phyloP scores from a whole-genome alignment of 345 rosid genomes.

The Pistacia atlantica region DNA sequence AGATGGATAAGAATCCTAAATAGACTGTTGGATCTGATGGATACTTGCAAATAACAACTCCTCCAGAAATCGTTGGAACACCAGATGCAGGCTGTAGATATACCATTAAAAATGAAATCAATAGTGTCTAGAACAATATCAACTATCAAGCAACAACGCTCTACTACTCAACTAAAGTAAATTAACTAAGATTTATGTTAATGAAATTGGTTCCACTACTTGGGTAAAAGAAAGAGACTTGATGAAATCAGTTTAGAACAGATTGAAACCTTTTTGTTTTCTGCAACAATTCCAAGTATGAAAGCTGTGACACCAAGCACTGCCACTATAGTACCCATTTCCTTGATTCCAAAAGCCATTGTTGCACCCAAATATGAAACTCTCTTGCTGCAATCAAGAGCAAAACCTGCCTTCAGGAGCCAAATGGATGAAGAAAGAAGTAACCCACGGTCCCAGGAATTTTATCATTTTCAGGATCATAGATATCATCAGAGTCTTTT shows the following conservation, averaged over 20 bases:
- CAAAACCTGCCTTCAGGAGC: neutral
- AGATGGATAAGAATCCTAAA: constrained; percentile 28
- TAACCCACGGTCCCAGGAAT: neutral
- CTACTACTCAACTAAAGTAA: too few relatives aligned
- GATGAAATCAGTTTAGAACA: neutral
- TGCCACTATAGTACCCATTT: constrained; percentile 15
- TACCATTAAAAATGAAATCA: too few relatives aligned
- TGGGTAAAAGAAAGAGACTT: neutral
- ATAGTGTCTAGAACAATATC: neutral
- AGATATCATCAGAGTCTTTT: constrained; percentile 11
- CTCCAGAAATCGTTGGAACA: neutral
- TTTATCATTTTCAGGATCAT: constrained; percentile 10
- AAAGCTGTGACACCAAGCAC: constrained; percentile 27
- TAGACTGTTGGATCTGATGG: constrained; percentile 30
- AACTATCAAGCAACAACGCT: neutral
- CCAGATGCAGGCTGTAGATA: constrained; percentile 28
- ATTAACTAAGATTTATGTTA: neutral
- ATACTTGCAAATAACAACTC: constrained; percentile 30
- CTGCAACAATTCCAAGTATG: constrained; percentile 26
- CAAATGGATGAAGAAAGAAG: neutral
- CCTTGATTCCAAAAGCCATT: constrained; percentile 27
- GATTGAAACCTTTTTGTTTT: constrained; percentile 27
- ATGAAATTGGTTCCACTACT: neutral
- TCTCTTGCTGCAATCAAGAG: neutral
- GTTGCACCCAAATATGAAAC: neutral